These are phyloP conservation scores for Solanum lignicaule DNA, from an alignment of 257 asterid species.

Conservation along the genomic window DNA sequence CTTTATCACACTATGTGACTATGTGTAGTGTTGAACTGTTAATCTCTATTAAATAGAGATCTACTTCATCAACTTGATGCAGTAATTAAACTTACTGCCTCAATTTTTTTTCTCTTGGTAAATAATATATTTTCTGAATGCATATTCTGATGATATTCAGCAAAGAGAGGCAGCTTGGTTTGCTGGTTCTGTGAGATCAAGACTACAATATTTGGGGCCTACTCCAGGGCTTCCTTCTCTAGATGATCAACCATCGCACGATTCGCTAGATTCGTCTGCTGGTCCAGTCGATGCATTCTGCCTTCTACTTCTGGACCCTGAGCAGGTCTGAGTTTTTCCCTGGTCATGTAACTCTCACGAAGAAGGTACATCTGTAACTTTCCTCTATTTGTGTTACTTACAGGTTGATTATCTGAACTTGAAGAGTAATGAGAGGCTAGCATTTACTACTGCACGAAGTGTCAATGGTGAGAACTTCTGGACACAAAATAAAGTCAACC, in stretches of 20 bases:
- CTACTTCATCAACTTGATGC: neutral
- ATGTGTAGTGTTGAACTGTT: neutral
- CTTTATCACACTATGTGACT: neutral
- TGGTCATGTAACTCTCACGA: neutral
- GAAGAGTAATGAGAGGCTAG: constrained; percentile 66
- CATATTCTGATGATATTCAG: constrained; percentile 25
- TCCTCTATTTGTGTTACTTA: neutral
- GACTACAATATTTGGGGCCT: constrained; percentile 67
- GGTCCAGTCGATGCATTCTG: constrained; percentile 70
- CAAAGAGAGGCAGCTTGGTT: constrained; percentile 87
- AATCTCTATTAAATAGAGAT: neutral
- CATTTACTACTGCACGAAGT: constrained; percentile 27
- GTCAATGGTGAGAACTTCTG: constrained; percentile 44
- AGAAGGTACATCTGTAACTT: neutral
- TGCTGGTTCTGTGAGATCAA: constrained; percentile 63
- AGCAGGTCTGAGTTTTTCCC: constrained; percentile 41
- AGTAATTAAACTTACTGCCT: neutral
- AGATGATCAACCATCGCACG: constrained; percentile 24
- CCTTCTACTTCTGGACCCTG: constrained; percentile 69
- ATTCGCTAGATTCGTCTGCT: constrained; percentile 42
- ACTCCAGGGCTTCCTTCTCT: constrained; percentile 48
- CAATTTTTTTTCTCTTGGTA: neutral
- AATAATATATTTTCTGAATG: neutral
- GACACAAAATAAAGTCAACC: constrained; percentile 47
- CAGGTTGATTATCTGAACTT: constrained; percentile 87